These are phyloP conservation scores for Xylariaceae sp. DNA, from an alignment of 2,329 filamentous ascomycete species.

Conservation along the genomic window DNA sequence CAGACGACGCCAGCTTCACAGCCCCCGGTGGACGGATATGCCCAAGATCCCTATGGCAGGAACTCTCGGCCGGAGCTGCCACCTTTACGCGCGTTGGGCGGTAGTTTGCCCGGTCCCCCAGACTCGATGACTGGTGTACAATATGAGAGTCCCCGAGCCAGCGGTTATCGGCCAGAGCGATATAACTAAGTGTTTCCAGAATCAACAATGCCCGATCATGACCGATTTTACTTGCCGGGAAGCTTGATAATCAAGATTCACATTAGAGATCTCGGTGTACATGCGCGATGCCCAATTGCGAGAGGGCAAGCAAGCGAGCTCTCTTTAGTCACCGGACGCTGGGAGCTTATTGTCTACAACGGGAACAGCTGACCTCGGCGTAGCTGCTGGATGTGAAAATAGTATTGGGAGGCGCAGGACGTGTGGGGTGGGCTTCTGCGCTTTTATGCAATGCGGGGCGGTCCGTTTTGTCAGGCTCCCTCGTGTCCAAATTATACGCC, in stretches of 20 bases:
- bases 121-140: conserved; percentile 64
- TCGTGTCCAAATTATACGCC: not conserved
- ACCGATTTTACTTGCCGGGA: conserved; percentile 16
- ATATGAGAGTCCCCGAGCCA: conserved; percentile 48
- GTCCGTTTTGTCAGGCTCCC: conserved; percentile 6
- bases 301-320: conserved; percentile 2
- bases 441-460: conserved; percentile 14
- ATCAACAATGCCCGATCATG: conserved; percentile 8
- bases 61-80: conserved; percentile 47
- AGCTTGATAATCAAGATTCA: conserved; percentile 13
- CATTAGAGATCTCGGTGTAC: conserved; percentile 13
- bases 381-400: conserved; percentile 12
- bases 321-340: not conserved
- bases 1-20: conserved; percentile 28
- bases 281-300: conserved; percentile 14
- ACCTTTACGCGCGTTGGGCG: conserved; percentile 50
- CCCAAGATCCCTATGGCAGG: conserved; percentile 28
- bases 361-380: conserved; percentile 1
- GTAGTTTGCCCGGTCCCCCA: conserved; percentile 39
- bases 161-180: conserved; percentile 42
- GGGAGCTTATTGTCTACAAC: conserved; percentile 1
- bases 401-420: conserved; percentile 11
- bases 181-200: conserved; percentile 4
- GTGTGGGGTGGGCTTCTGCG: conserved; percentile 7
- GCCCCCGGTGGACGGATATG: conserved; percentile 31